These are phyloP conservation scores for Byssoonygena ceratinophila DNA, from an alignment of 2,329 filamentous ascomycete species.

Conservation along the genomic window DNA sequence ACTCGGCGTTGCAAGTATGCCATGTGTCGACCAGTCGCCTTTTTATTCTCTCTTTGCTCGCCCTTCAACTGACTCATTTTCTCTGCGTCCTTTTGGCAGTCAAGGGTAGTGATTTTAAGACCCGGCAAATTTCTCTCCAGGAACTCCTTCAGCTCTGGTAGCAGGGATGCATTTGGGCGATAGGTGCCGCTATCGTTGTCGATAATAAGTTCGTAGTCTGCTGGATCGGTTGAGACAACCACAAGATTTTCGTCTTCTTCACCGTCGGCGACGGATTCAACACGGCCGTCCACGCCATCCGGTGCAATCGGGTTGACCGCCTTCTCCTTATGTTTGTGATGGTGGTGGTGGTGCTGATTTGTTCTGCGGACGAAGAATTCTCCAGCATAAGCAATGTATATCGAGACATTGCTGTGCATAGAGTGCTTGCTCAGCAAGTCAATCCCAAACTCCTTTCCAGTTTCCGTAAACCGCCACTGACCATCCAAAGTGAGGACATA, in stretches of 20 bases:
- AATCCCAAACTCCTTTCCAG: constrained; percentile 88
- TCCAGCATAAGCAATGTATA: constrained; percentile 83
- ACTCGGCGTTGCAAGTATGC: constrained; percentile 43
- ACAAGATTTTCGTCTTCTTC: constrained; percentile 35
- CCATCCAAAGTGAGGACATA: constrained; percentile 85
- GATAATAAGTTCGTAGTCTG: constrained; percentile 73
- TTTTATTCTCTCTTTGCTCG: constrained; percentile 63
- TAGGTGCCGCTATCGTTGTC: constrained; percentile 96
- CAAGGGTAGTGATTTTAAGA: constrained; percentile 60
- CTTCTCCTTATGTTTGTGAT: constrained; percentile 20
- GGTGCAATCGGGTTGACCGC: constrained; percentile 32
- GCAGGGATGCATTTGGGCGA: constrained; percentile 65
- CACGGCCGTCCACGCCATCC: constrained; percentile 23
- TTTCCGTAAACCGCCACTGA: constrained; percentile 83
- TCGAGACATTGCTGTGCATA: constrained; percentile 88
- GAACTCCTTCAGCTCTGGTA: constrained; percentile 62
- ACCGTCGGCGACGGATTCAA: constrained; percentile 21
- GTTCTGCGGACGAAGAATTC: constrained; percentile 78
- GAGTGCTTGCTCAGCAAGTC: constrained; percentile 90
- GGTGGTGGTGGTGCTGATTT: constrained; percentile 29
- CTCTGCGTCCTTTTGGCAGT: constrained; percentile 62
- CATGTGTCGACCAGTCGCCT: constrained; percentile 45
- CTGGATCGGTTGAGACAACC: constrained; percentile 43
- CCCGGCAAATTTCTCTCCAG: constrained; percentile 65
- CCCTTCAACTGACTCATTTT: constrained; percentile 64